Conservation (phyloP, 108 stramenopile species). For the Skeletonema grethae region DNA sequence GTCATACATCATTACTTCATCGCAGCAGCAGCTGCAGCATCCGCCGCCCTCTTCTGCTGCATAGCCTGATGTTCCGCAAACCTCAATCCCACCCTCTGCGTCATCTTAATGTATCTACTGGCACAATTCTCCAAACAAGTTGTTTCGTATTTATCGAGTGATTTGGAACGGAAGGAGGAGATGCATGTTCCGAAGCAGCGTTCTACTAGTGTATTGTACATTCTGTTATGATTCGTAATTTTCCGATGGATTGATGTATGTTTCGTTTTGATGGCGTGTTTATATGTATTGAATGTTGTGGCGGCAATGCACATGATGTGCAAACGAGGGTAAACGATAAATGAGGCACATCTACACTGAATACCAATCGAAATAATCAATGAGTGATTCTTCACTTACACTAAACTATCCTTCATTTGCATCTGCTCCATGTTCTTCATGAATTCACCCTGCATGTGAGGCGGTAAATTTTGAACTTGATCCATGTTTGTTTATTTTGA, state of each 20-base stretch:
- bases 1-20: background rate
- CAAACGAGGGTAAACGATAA: background rate
- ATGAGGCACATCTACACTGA: background rate
- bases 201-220: conserved; percentile 87
- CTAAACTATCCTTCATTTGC: conserved; percentile 89
- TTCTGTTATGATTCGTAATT: conserved; percentile 29
- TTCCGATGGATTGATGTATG: background rate
- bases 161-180: conserved; percentile 83
- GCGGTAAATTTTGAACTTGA: conserved; percentile 71
- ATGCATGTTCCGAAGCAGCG: conserved; percentile 83
- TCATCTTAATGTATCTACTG: conserved; percentile 85
- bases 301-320: background rate
- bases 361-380: conserved; percentile 13
- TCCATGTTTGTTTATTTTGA: conserved; percentile 63
- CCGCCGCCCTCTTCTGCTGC: conserved; percentile 81
- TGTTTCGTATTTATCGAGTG: conserved; percentile 76
- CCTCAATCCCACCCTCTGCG: conserved; percentile 84
- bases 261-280: background rate
- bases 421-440: conserved; percentile 85
- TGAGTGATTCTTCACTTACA: conserved; percentile 47
- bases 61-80: conserved; percentile 91
- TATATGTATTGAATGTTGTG: too few species aligned
- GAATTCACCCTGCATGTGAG: conserved; percentile 85
- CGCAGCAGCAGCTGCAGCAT: conserved; percentile 52
- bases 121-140: conserved; percentile 73